Evolutionary conservation across 2,329 filamentous ascomycete genomes (phyloP).

Genomic region (Arthrobotrys sphaeroides): DNA sequence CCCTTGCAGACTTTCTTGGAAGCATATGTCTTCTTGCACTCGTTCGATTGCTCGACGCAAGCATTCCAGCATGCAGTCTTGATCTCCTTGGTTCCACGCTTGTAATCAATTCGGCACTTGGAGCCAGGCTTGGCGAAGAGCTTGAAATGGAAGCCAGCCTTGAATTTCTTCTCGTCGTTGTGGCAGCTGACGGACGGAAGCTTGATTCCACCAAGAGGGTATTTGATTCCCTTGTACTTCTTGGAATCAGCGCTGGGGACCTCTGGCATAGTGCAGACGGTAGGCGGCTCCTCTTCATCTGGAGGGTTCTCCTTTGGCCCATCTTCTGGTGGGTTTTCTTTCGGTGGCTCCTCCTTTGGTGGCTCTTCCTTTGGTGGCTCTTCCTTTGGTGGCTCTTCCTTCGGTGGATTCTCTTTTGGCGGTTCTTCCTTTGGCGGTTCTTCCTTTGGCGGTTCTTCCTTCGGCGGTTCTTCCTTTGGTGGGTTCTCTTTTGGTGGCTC

Average conservation of each 20-base stretch:
- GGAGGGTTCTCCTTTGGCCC: neutral
- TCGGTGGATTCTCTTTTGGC: neutral
- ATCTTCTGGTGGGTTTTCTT: neutral
- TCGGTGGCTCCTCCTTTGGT: neutral
- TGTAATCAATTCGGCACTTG: conserved; percentile 8
- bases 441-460: too few relatives aligned
- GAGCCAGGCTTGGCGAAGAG: neutral
- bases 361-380: neutral
- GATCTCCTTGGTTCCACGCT: neutral
- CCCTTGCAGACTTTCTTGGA: neutral
- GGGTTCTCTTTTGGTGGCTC: neutral
- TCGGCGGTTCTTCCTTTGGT: neutral
- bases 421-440: neutral
- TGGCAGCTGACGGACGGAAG: neutral
- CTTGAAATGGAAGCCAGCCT: conserved; percentile 6
- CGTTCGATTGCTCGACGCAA: conserved; percentile 9
- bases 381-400: neutral
- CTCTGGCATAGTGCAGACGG: neutral
- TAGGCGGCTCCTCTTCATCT: neutral
- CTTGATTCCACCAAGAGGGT: neutral
- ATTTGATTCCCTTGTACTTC: neutral
- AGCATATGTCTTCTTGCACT: neutral
- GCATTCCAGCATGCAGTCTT: conserved; percentile 1
- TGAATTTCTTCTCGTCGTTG: neutral
- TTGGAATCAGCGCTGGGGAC: neutral